phyloP scores from a whole-genome alignment of 108 stramenopile species.

The Skeletonema marinoi region DNA sequence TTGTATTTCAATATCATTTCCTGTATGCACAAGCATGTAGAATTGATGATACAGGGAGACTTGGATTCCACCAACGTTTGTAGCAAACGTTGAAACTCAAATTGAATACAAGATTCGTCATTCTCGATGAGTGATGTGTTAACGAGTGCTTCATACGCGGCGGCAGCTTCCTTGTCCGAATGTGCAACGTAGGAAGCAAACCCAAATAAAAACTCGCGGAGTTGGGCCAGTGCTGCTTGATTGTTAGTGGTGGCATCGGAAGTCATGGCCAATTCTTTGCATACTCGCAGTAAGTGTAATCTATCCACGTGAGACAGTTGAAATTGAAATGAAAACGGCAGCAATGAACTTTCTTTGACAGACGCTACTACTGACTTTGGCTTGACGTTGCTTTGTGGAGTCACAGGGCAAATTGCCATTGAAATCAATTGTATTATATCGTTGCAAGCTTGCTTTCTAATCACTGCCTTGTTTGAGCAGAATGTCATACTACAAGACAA shows the following conservation, averaged over 20 bases:
- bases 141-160: slow-evolving; percentile 22
- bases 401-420: slow-evolving; percentile 33
- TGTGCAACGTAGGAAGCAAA: slow-evolving; percentile 27
- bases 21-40: slow-evolving; percentile 4
- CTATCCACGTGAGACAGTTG: slow-evolving; percentile 26
- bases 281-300: slow-evolving; percentile 24
- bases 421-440: slow-evolving; percentile 26
- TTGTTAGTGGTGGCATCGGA: neutral
- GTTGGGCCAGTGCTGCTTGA: neutral
- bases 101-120: neutral
- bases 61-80: slow-evolving; percentile 13
- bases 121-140: slow-evolving; percentile 11
- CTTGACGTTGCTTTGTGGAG: neutral
- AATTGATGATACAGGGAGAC: slow-evolving; percentile 1
- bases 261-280: slow-evolving; percentile 13
- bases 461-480: neutral
- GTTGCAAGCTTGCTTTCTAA: slow-evolving; percentile 5
- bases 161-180: slow-evolving; percentile 14
- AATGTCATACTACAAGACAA: slow-evolving; percentile 20
- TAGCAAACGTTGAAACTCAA: slow-evolving; percentile 26
- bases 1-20: slow-evolving; percentile 24
- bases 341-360: slow-evolving; percentile 4
- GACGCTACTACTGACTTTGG: neutral
- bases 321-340: slow-evolving; percentile 39
- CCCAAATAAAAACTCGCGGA: slow-evolving; percentile 20